Evolutionary conservation across 495 filamentous ascomycete genomes (phyloP).

Genomic region (Penicillium lagena): DNA sequence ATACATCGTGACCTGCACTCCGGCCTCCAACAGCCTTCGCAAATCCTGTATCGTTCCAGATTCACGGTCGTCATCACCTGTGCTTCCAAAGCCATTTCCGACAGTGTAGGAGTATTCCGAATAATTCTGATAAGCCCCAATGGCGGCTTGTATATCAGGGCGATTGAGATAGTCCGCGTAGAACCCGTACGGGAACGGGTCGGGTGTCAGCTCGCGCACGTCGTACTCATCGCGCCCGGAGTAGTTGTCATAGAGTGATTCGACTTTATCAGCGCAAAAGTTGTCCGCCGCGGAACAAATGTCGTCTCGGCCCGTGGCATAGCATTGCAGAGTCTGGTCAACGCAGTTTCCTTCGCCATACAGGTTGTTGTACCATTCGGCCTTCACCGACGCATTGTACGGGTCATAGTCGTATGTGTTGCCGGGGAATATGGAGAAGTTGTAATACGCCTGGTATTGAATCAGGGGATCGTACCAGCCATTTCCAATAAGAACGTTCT

Average conservation of each 20-base stretch:
- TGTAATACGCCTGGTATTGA: slow-evolving; percentile 60
- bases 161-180: slow-evolving; percentile 56
- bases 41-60: slow-evolving; percentile 44
- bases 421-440: slow-evolving; percentile 48
- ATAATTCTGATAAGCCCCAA: slow-evolving; percentile 55
- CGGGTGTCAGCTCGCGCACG: slow-evolving; percentile 47
- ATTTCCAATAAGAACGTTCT: slow-evolving; percentile 52
- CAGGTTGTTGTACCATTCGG: slow-evolving; percentile 52
- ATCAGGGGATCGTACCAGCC: slow-evolving; percentile 55
- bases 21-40: slow-evolving; percentile 39
- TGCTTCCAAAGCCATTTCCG: slow-evolving; percentile 40
- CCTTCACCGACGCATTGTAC: slow-evolving; percentile 38
- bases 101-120: slow-evolving; percentile 42
- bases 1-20: slow-evolving; percentile 49
- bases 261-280: slow-evolving; percentile 51
- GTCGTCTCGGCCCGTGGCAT: slow-evolving; percentile 32
- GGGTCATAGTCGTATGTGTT: slow-evolving; percentile 56
- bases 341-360: slow-evolving; percentile 59
- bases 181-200: slow-evolving; percentile 56
- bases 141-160: slow-evolving; percentile 46
- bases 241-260: slow-evolving; percentile 45
- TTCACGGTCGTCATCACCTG: slow-evolving; percentile 52
- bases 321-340: slow-evolving; percentile 45
- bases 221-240: slow-evolving; percentile 55
- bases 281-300: slow-evolving; percentile 44